Evolutionary conservation across 176 grass and related monocot genomes (phyloP).

Genomic region (Musa acuminata): DNA sequence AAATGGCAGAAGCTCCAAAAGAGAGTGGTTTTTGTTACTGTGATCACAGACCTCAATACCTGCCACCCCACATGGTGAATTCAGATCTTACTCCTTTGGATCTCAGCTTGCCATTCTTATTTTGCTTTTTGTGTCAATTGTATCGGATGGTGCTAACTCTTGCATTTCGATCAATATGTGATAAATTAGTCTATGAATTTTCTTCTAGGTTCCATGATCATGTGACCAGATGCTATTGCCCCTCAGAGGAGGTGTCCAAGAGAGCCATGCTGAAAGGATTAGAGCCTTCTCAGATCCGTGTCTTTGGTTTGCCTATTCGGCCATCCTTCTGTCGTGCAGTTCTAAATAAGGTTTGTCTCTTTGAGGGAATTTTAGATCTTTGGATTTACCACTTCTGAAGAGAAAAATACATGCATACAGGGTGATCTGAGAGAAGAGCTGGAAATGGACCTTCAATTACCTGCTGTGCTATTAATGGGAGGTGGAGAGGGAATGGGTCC

Average conservation of each 20-base stretch:
- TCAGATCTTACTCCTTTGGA: neutral
- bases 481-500: slow-evolving; percentile 85
- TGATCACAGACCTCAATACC: slow-evolving; percentile 73
- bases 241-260: slow-evolving; percentile 59
- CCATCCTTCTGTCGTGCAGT: slow-evolving; percentile 75
- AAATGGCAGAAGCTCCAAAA: slow-evolving; percentile 78
- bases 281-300: slow-evolving; percentile 50
- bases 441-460: slow-evolving; percentile 45
- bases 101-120: neutral
- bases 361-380: neutral
- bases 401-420: slow-evolving; percentile 26
- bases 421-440: slow-evolving; percentile 55
- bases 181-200: neutral
- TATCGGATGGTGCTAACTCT: no score
- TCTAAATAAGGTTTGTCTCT: slow-evolving; percentile 46
- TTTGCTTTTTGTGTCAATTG: no score
- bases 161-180: neutral
- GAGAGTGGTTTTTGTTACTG: slow-evolving; percentile 64
- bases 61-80: slow-evolving; percentile 87
- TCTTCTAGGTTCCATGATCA: slow-evolving; percentile 59
- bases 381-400: neutral
- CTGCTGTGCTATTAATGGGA: slow-evolving; percentile 71
- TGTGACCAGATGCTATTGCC: slow-evolving; percentile 84
- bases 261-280: slow-evolving; percentile 51
- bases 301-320: slow-evolving; percentile 65